Evolutionary conservation across 2,329 filamentous ascomycete species (phyloP).

Genomic region (Cylindrodendrum hubeiense): DNA sequence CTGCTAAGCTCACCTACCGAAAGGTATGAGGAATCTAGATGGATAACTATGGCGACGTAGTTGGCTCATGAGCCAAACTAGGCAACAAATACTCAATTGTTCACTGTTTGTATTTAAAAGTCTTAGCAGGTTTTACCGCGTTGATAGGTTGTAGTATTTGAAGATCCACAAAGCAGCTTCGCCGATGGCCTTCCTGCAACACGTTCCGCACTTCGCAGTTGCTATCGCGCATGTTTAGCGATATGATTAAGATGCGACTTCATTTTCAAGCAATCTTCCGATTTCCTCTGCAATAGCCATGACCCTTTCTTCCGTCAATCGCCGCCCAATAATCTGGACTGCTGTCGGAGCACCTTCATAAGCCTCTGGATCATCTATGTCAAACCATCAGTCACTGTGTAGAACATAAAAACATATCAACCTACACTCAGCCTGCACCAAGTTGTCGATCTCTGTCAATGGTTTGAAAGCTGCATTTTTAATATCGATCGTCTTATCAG

Average conservation of each 20-base stretch:
- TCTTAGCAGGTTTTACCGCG: too few species aligned
- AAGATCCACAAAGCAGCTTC: too few species aligned
- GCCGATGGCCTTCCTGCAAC: too few species aligned
- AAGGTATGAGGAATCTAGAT: too few species aligned
- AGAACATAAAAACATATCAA: not conserved
- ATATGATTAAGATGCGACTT: not conserved
- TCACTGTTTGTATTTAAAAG: too few species aligned
- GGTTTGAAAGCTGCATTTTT: slow-evolving; percentile 33
- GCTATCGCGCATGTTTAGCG: too few species aligned
- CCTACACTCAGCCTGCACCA: slow-evolving; percentile 43
- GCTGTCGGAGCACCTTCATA: slow-evolving; percentile 43
- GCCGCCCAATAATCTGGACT: slow-evolving; percentile 43
- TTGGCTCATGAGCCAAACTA: too few species aligned
- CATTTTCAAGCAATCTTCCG: slow-evolving; percentile 43
- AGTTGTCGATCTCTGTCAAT: slow-evolving; percentile 34
- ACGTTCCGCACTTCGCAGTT: too few species aligned
- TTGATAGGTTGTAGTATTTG: too few species aligned
- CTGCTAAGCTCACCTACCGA: too few species aligned
- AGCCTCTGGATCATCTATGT: slow-evolving; percentile 34
- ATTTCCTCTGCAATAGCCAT: slow-evolving; percentile 52
- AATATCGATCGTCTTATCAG: slow-evolving; percentile 53
- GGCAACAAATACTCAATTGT: too few species aligned
- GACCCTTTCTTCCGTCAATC: slow-evolving; percentile 41
- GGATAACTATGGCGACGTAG: too few species aligned
- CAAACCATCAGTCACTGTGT: not conserved